These are phyloP conservation scores for Triadica sebifera DNA, from an alignment of 345 rosid species.

Conservation along the genomic window DNA sequence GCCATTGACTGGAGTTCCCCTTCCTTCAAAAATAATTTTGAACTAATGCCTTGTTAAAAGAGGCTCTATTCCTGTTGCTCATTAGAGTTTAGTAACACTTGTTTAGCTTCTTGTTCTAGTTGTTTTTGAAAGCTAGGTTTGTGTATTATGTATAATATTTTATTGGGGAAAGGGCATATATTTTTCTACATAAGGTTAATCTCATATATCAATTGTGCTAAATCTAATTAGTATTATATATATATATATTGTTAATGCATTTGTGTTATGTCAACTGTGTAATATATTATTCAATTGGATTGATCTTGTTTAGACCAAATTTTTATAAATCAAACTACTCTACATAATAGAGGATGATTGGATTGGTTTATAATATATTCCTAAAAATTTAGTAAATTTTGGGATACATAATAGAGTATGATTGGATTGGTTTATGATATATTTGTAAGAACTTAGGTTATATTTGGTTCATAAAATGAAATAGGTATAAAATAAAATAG, in stretches of 20 bases:
- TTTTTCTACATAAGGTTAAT: no score
- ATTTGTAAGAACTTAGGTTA: no score
- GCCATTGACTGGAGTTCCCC: slow-evolving; percentile 28
- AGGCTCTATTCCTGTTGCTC: slow-evolving; percentile 16
- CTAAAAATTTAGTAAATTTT: no score
- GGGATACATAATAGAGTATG: no score
- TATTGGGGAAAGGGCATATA: no score
- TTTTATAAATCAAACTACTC: no score
- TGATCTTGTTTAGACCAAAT: no score
- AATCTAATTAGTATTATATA: slow-evolving; percentile 11
- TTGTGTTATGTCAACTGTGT: not conserved
- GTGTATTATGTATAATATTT: slow-evolving; percentile 17
- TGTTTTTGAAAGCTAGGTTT: slow-evolving; percentile 27
- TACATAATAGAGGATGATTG: no score
- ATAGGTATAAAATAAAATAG: no score
- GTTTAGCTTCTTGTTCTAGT: slow-evolving; percentile 24
- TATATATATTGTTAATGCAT: slow-evolving; percentile 14
- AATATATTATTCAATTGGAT: not conserved
- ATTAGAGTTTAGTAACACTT: slow-evolving; percentile 14
- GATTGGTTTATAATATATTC: no score
- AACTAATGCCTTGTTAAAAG: slow-evolving; percentile 18
- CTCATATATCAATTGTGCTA: not conserved
- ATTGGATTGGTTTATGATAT: no score
- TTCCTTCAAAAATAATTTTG: slow-evolving; percentile 41
- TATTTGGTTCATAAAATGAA: no score